phyloP scores from a whole-genome alignment of 768 basidiomycete species.

The Amanita jacksonii region DNA sequence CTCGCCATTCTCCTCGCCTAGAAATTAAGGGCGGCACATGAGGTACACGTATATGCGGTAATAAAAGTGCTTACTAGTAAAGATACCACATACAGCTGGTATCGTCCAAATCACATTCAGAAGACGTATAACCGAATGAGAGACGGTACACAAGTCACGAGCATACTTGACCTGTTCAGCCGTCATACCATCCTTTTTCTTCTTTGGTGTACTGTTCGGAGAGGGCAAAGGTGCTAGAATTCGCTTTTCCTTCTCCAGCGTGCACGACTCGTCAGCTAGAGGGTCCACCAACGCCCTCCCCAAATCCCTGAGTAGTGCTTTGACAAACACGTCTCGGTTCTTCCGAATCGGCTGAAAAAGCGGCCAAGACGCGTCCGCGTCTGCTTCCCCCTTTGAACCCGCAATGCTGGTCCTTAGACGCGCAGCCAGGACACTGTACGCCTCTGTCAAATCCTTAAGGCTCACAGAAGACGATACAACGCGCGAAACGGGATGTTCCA shows the following conservation, averaged over 20 bases:
- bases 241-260: constrained; percentile 18
- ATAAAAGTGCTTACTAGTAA: constrained; percentile 39
- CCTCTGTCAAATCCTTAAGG: constrained; percentile 56
- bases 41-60: constrained; percentile 11
- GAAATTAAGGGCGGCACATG: neutral
- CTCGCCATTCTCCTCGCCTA: constrained; percentile 49
- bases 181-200: constrained; percentile 60
- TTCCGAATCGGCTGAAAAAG: constrained; percentile 63
- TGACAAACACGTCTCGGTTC: constrained; percentile 39
- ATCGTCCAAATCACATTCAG: constrained; percentile 51
- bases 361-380: constrained; percentile 57
- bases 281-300: constrained; percentile 58
- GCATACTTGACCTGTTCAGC: constrained; percentile 74
- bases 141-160: constrained; percentile 67
- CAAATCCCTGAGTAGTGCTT: constrained; percentile 60
- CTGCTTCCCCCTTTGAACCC: constrained; percentile 29
- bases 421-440: constrained; percentile 60
- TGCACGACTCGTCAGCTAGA: constrained; percentile 13
- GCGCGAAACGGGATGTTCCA: constrained; percentile 51
- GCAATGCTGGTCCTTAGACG: constrained; percentile 45
- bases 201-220: constrained; percentile 57
- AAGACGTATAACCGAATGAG: constrained; percentile 60
- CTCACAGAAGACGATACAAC: constrained; percentile 43
- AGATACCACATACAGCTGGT: constrained; percentile 49
- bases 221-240: constrained; percentile 44